Conservation (phyloP, 225 moss, liverwort and hornwort species). For the Ulota crispa region DNA sequence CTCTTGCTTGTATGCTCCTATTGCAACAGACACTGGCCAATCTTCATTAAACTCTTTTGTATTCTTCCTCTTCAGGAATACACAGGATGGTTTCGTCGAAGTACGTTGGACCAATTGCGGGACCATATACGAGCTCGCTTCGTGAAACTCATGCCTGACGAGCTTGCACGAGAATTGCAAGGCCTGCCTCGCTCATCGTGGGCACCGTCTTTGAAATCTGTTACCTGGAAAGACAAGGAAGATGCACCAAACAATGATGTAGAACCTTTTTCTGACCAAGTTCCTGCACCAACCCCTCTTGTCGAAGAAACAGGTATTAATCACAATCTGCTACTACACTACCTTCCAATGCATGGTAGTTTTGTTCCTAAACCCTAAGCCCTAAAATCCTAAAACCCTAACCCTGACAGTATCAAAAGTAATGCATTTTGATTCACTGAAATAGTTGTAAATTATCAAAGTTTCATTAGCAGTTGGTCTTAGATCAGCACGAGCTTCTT, state of each 20-base stretch:
- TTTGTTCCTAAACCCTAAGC: not conserved
- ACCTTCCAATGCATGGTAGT: not conserved
- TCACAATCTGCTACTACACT: not conserved
- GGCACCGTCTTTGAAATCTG: constrained; percentile 35
- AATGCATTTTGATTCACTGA: too few species aligned
- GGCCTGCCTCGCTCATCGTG: constrained; percentile 53
- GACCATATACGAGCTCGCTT: constrained; percentile 73
- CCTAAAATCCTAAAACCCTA: not conserved
- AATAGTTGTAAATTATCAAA: not conserved
- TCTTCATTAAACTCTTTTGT: not conserved
- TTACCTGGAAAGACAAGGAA: constrained; percentile 46
- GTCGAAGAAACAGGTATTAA: constrained; percentile 32
- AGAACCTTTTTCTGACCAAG: constrained; percentile 13
- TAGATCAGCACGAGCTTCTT: not conserved
- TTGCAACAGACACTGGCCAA: not conserved
- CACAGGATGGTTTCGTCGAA: constrained; percentile 83
- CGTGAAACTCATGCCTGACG: constrained; percentile 75
- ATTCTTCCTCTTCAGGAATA: constrained; percentile 47
- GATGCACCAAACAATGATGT: constrained; percentile 12
- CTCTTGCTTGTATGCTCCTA: not conserved
- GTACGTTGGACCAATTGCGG: constrained; percentile 75
- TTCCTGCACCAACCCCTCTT: constrained; percentile 21
- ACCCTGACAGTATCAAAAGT: too few species aligned
- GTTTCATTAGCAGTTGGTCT: not conserved
- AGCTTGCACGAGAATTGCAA: constrained; percentile 62